These are phyloP conservation scores for Trypanosomatidae sp. DNA, from an alignment of 208 protist genomes.

Conservation along the genomic window DNA sequence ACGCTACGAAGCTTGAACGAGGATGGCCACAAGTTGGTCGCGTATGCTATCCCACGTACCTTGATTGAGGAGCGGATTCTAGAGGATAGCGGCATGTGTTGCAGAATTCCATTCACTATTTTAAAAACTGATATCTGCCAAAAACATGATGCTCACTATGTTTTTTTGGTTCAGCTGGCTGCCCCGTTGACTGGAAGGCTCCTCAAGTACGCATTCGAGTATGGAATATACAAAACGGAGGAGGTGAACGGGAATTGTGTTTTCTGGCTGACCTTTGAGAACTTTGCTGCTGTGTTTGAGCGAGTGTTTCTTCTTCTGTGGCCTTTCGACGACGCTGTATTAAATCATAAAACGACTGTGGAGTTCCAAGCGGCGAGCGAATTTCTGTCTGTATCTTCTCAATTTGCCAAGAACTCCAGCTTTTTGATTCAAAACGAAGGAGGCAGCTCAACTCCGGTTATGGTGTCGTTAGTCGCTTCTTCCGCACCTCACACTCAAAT, in stretches of 20 bases:
- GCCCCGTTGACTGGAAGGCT: conserved; percentile 10
- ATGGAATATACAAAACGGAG: conserved; percentile 9
- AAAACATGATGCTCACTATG: conserved; percentile 28
- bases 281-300: conserved; percentile 58
- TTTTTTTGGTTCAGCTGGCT: conserved; percentile 21
- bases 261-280: conserved; percentile 63
- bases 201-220: conserved; percentile 12
- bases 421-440: conserved; percentile 54
- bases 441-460: conserved; percentile 27
- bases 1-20: conserved; percentile 18
- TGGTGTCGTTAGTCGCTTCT: conserved; percentile 32
- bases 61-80: conserved; percentile 14
- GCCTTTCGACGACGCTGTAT: conserved; percentile 53
- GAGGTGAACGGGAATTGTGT: conserved; percentile 31
- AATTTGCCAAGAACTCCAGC: conserved; percentile 55
- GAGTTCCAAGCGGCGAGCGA: conserved; percentile 23
- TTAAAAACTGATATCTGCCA: conserved; percentile 24
- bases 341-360: conserved; percentile 29
- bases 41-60: conserved; percentile 12
- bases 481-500: neutral
- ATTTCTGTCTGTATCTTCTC: conserved; percentile 18
- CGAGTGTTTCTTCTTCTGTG: conserved; percentile 46
- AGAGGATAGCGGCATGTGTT: conserved; percentile 21
- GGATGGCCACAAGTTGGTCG: conserved; percentile 16
- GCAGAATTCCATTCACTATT: conserved; percentile 18